These are phyloP conservation scores for Vitis labrusca DNA, from an alignment of 164 flowering plant species.

Conservation along the genomic window DNA sequence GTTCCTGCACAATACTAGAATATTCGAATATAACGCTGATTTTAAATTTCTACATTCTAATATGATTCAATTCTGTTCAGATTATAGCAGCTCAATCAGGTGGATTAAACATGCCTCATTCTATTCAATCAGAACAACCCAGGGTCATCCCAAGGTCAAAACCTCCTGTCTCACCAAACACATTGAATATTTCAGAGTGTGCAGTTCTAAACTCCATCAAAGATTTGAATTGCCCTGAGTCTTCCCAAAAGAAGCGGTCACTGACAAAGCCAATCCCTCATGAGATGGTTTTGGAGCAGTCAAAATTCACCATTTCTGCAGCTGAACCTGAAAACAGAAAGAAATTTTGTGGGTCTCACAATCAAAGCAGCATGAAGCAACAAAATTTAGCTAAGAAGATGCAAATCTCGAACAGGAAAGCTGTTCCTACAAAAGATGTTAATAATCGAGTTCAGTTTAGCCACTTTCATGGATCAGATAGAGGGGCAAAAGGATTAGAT, in stretches of 20 bases:
- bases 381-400: slow-evolving; percentile 3
- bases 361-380: slow-evolving; percentile 9
- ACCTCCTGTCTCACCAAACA: background rate
- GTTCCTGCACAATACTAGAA: background rate
- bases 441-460: background rate
- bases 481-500: slow-evolving; percentile 4
- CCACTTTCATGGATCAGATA: background rate
- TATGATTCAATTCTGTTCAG: slow-evolving; percentile 6
- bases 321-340: background rate
- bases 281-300: background rate
- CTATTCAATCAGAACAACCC: background rate
- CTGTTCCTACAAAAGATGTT: background rate
- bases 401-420: background rate
- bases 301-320: background rate
- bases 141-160: background rate
- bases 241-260: slow-evolving; percentile 1
- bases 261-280: background rate
- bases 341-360: slow-evolving; percentile 6
- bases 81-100: slow-evolving; percentile 12
- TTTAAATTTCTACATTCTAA: background rate
- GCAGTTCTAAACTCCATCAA: background rate
- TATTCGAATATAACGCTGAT: background rate
- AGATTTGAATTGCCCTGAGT: background rate
- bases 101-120: background rate
- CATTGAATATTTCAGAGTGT: background rate